A percentile compares a stretch with the other conserved stretches of the same genome.
Evolutionary conservation across 1,284 basidiomycete genomes (phyloP).

Genomic region (Fomitiporia mediterranea): DNA sequence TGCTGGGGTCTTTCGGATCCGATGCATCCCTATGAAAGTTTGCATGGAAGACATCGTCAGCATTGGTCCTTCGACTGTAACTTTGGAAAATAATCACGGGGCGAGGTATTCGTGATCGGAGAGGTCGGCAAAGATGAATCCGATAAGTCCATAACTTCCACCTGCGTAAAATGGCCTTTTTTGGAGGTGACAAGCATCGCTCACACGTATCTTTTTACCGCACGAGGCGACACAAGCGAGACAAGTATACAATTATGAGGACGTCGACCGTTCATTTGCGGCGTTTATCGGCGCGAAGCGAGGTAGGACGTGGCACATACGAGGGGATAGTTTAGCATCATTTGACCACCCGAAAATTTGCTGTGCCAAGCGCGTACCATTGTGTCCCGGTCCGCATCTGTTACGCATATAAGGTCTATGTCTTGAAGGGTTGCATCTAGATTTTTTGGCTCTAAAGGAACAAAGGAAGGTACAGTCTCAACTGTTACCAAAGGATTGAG

Average conservation of each 20-base stretch:
- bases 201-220: constrained; percentile 64
- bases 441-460: constrained; percentile 37
- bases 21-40: constrained; percentile 27
- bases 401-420: constrained; percentile 82
- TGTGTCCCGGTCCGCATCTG: constrained; percentile 64
- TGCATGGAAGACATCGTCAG: constrained; percentile 13
- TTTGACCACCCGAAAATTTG: constrained; percentile 1
- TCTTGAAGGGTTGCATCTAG: constrained; percentile 56
- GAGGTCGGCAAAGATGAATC: constrained; percentile 94
- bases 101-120: constrained; percentile 81
- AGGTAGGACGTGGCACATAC: background rate
- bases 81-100: constrained; percentile 51
- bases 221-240: no score
- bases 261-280: background rate
- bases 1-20: constrained; percentile 55
- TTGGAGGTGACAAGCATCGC: constrained; percentile 67
- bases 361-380: constrained; percentile 7
- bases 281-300: background rate
- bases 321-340: background rate
- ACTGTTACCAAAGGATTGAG: constrained; percentile 63
- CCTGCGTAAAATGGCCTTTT: constrained; percentile 84
- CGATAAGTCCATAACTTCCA: constrained; percentile 85
- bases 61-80: constrained; percentile 1
- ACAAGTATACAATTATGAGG: no score
- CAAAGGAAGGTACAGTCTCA: constrained; percentile 11